A percentile compares a stretch with the other conserved stretches of the same genome.
phyloP scores from a whole-genome alignment of 2,329 filamentous ascomycete genomes.

The Fusarium bactridioides region DNA sequence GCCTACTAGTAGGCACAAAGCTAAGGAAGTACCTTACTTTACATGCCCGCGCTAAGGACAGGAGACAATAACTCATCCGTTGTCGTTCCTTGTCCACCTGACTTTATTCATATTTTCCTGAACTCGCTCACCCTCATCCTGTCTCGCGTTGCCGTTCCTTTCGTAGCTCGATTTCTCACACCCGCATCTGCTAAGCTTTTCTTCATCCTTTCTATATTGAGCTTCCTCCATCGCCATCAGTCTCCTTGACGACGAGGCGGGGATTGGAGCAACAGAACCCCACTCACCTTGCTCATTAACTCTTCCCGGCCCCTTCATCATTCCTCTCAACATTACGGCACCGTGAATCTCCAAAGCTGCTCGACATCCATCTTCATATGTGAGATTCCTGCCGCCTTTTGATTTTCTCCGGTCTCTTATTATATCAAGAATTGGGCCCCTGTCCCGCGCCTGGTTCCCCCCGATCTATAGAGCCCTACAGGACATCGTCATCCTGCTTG shows the following conservation, averaged over 20 bases:
- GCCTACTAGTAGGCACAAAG: neutral
- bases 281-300: constrained; percentile 29
- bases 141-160: neutral
- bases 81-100: constrained; percentile 7
- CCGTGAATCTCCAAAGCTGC: constrained; percentile 1
- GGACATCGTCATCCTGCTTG: constrained; percentile 17
- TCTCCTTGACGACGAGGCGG: constrained; percentile 28
- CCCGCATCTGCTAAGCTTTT: neutral
- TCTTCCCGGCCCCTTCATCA: constrained; percentile 19
- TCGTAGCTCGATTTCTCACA: neutral
- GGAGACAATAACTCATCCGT: constrained; percentile 7
- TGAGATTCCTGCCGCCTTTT: neutral
- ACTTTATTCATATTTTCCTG: neutral
- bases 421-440: constrained; percentile 2
- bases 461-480: constrained; percentile 16
- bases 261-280: constrained; percentile 31
- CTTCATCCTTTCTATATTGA: constrained; percentile 1
- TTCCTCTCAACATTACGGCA: constrained; percentile 19
- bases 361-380: neutral
- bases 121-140: constrained; percentile 3
- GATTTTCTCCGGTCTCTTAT: neutral
- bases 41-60: neutral
- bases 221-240: neutral
- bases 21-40: neutral
- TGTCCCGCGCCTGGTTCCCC: neutral